Base-by-base conservation (phyloP, 2,329 filamentous ascomycete species). In the Drechslerella stenobrocha region DNA sequence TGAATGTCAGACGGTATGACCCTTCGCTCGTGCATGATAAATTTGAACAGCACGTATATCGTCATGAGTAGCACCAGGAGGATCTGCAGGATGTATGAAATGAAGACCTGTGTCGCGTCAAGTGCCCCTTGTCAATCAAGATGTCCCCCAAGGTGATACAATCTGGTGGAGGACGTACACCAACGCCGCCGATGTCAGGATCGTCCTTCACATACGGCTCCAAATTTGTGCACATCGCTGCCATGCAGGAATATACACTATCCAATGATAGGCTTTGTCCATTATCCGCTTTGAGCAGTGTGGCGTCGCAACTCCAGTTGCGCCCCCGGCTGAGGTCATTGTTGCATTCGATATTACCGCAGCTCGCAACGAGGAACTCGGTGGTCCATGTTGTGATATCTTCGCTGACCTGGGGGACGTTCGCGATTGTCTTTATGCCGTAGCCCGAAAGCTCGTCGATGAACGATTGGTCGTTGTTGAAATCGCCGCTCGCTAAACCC, bases 161-260 rank as follows among this genome's bases (percentile, higher is more conserved):
- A 5, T 13, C 28, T 30, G 11, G 5, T 18, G 30, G 32, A 26
- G 24, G 11, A 66, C 63, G 6, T 45, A 67, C 63, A 5, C 63
- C 63, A 18, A 67, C 45, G 11, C 63, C 63, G n/a, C 63, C 63
- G 26, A 67, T 67, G 37, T 67, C 63, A 18, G 63, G 63, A 13
- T 67, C 63, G n/a, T 67, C 63, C 30, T 35, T 55, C 3, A 67
- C 55, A 26, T 60, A 67, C 1, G 48, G 24, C 26, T 56, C 20
- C 5, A 59, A 22, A 23, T 55, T 67, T 34, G 35, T 59, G 28
- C 63, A 67, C 35, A 67, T 67, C 53, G 55, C 55, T 6, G 34
- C 2, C 23, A 28, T 45, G 15, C 63, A 67, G 1, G 50, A 55
- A 24, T 51, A 42, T 18, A 59, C 50, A 15, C 57, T 51, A 5